Evolutionary conservation across 2,329 filamentous ascomycete genomes (phyloP).

Genomic region (Coccinonectria pachysandricola): DNA sequence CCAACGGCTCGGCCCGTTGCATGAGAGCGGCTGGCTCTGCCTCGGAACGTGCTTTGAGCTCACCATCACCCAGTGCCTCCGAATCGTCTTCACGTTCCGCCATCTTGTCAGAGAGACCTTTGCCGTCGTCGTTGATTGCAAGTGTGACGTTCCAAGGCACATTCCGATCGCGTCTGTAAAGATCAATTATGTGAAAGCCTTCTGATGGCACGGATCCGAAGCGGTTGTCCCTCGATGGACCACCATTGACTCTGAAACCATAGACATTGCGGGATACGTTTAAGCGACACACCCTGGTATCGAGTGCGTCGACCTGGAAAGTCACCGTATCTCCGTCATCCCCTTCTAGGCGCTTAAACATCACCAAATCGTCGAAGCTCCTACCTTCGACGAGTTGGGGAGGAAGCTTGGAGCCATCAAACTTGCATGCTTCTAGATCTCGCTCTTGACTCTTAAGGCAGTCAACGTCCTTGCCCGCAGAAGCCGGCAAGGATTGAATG

Average conservation of each 20-base stretch:
- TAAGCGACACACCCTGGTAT: slow-evolving; percentile 72
- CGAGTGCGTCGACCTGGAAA: slow-evolving; percentile 57
- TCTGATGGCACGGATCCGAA: slow-evolving; percentile 53
- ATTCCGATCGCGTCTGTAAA: slow-evolving; percentile 78
- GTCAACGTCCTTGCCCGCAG: slow-evolving; percentile 47
- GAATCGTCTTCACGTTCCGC: background rate
- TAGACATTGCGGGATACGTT: slow-evolving; percentile 59
- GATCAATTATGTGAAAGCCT: slow-evolving; percentile 57
- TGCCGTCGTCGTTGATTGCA: slow-evolving; percentile 11
- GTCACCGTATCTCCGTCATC: slow-evolving; percentile 38
- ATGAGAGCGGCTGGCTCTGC: background rate
- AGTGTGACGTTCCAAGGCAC: slow-evolving; percentile 58
- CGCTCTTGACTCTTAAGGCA: slow-evolving; percentile 38
- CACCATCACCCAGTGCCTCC: slow-evolving; percentile 3
- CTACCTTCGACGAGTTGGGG: slow-evolving; percentile 50
- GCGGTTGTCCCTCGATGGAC: slow-evolving; percentile 47
- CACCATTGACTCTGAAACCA: slow-evolving; percentile 53
- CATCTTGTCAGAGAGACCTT: background rate
- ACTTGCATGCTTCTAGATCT: slow-evolving; percentile 55
- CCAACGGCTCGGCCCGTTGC: slow-evolving; percentile 26
- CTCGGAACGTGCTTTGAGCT: slow-evolving; percentile 8
- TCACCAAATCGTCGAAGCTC: slow-evolving; percentile 47
- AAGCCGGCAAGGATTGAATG: slow-evolving; percentile 59
- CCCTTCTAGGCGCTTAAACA: slow-evolving; percentile 34
- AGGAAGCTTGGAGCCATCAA: slow-evolving; percentile 48